phyloP scores from a whole-genome alignment of 768 basidiomycete genomes.

The Lentinula edodes region DNA sequence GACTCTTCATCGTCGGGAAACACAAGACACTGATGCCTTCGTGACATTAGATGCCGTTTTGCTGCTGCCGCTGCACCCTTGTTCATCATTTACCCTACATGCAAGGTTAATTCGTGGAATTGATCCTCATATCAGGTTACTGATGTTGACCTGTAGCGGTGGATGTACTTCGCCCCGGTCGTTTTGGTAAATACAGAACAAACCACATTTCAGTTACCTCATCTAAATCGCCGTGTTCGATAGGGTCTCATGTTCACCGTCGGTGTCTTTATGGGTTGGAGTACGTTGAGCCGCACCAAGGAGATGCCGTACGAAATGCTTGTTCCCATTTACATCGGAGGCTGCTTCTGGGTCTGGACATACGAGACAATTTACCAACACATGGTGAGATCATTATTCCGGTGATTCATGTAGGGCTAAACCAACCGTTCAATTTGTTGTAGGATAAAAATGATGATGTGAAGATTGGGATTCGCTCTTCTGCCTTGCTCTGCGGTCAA shows the following conservation, averaged over 20 bases:
- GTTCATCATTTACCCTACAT: constrained; percentile 28
- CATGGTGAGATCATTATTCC: constrained; percentile 14
- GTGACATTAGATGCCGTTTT: not conserved
- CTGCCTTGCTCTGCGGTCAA: constrained; percentile 47
- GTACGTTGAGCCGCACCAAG: constrained; percentile 18
- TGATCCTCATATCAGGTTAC: too few species aligned
- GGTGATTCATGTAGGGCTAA: not conserved
- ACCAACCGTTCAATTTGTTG: not conserved
- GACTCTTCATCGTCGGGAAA: not conserved
- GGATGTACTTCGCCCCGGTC: constrained; percentile 24
- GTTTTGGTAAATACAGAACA: constrained; percentile 16
- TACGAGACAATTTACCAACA: constrained; percentile 29
- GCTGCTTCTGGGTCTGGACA: constrained; percentile 24
- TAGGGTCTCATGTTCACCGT: constrained; percentile 28
- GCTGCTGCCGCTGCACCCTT: constrained; percentile 13
- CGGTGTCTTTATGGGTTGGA: constrained; percentile 28
- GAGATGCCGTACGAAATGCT: constrained; percentile 20
- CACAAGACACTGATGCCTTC: not conserved
- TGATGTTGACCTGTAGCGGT: constrained; percentile 15
- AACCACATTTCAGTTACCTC: not conserved
- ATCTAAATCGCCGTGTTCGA: not conserved
- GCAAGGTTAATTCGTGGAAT: constrained; percentile 17
- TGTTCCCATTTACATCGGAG: constrained; percentile 18
- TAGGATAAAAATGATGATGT: constrained; percentile 58
- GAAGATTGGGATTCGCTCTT: constrained; percentile 51